Evolutionary conservation across 1,284 basidiomycete genomes (phyloP).

Genomic region (Stereum hirsutum): DNA sequence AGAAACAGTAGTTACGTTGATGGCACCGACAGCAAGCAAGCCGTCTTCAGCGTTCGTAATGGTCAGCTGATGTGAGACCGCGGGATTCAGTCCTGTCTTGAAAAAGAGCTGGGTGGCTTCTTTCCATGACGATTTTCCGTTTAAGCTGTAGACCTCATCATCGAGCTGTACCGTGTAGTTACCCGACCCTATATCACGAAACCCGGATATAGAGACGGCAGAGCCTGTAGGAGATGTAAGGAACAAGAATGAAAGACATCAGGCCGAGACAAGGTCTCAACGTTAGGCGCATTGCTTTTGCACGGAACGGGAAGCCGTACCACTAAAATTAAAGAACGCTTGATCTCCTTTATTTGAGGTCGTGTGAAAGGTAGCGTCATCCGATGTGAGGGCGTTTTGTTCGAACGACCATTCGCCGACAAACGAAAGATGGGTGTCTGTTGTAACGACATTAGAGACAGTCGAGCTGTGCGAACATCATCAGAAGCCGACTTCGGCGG

Average conservation of each 20-base stretch:
- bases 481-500: conserved; percentile 7
- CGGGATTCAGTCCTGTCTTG: conserved; percentile 47
- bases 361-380: conserved; percentile 27
- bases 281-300: no score
- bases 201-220: conserved; percentile 47
- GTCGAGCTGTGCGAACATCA: conserved; percentile 23
- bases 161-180: conserved; percentile 55
- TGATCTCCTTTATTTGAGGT: conserved; percentile 39
- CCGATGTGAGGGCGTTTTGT: conserved; percentile 15
- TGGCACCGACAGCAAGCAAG: conserved; percentile 29
- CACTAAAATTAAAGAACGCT: conserved; percentile 34
- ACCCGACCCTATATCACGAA: conserved; percentile 40
- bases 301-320: conserved; percentile 21
- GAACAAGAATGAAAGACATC: background rate
- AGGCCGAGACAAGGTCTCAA: no score
- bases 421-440: conserved; percentile 34
- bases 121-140: conserved; percentile 44
- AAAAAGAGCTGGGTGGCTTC: conserved; percentile 45
- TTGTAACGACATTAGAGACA: conserved; percentile 24
- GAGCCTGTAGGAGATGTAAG: conserved; percentile 31
- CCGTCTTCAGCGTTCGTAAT: conserved; percentile 48
- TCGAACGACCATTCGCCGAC: conserved; percentile 39
- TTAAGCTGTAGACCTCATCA: conserved; percentile 29
- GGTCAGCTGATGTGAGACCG: conserved; percentile 35
- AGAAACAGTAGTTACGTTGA: conserved; percentile 32